Percentiles rank a stretch among this genome's conserved stretches.
phyloP scores from a whole-genome alignment of 108 stramenopile genomes.

The Conticribra guillardii region DNA sequence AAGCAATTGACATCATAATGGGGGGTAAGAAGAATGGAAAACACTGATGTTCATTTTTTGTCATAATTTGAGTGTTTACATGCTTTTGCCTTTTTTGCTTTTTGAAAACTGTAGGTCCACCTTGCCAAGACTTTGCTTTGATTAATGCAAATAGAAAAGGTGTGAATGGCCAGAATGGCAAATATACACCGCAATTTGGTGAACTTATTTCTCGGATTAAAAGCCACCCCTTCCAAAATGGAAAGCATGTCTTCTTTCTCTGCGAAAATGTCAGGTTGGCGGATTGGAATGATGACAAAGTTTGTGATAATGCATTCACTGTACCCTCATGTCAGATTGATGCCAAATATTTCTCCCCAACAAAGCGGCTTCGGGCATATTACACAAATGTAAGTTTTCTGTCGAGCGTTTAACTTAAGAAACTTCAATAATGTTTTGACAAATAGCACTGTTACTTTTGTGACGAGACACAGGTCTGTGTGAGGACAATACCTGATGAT shows the following conservation, averaged over 20 bases:
- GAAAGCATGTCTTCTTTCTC: neutral
- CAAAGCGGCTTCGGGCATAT: neutral
- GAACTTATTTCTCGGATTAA: neutral
- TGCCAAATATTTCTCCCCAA: neutral
- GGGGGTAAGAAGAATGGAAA: neutral
- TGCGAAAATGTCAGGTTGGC: neutral
- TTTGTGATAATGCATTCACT: neutral
- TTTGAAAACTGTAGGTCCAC: too few relatives aligned
- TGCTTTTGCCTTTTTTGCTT: too few relatives aligned
- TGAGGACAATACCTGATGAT: too few relatives aligned
- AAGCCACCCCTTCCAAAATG: neutral
- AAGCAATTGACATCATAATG: neutral
- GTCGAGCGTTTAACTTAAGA: too few relatives aligned
- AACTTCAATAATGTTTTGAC: too few relatives aligned
- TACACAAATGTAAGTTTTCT: neutral
- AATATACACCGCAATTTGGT: neutral
- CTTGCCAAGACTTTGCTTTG: neutral
- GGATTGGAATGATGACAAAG: neutral
- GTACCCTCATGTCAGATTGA: neutral
- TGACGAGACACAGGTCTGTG: too few relatives aligned
- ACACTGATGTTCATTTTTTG: too few relatives aligned
- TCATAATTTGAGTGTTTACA: too few relatives aligned
- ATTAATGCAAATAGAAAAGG: neutral
- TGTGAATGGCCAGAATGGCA: neutral
- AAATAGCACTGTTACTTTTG: too few relatives aligned